Percentiles rank a stretch among this genome's conserved stretches.
Conservation (phyloP, 192 early-diverging fungal species). For the Geranomyces michiganensis region DNA sequence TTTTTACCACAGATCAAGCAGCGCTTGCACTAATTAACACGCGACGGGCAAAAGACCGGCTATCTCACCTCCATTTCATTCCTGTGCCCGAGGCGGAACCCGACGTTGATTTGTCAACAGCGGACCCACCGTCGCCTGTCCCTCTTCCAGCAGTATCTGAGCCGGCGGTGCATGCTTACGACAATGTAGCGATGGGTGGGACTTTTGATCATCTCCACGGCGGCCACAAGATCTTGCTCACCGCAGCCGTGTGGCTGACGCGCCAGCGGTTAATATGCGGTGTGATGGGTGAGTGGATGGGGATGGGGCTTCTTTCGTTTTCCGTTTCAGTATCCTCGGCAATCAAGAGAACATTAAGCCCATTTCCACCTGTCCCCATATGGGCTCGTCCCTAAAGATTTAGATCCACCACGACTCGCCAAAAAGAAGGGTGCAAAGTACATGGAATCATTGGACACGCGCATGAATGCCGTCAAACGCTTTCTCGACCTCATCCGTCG, state of each 20-base stretch:
- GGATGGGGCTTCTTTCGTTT: neutral
- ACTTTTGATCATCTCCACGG: constrained; percentile 97
- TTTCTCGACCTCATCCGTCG: constrained; percentile 61
- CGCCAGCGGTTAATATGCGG: constrained; percentile 68
- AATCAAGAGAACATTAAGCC: too few relatives aligned
- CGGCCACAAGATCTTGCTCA: constrained; percentile 93
- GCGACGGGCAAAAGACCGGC: constrained; percentile 18
- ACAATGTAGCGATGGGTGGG: constrained; percentile 78
- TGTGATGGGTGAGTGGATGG: constrained; percentile 63
- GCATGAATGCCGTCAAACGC: constrained; percentile 58
- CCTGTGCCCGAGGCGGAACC: neutral
- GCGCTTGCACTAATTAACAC: constrained; percentile 26
- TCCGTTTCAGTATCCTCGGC: too few relatives aligned
- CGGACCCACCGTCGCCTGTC: neutral
- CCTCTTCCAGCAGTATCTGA: neutral
- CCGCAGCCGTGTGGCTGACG: constrained; percentile 74
- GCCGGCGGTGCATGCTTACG: constrained; percentile 34
- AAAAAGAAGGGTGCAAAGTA: constrained; percentile 71
- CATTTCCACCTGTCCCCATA: too few relatives aligned
- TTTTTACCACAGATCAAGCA: constrained; percentile 23
- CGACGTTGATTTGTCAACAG: neutral
- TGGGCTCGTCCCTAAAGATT: constrained; percentile 3
- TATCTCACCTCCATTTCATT: constrained; percentile 14
- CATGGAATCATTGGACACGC: constrained; percentile 67
- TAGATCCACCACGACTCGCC: constrained; percentile 57